Base-by-base conservation (phyloP, 371 early-diverging fungal species). In the Funneliformis caledonium region DNA sequence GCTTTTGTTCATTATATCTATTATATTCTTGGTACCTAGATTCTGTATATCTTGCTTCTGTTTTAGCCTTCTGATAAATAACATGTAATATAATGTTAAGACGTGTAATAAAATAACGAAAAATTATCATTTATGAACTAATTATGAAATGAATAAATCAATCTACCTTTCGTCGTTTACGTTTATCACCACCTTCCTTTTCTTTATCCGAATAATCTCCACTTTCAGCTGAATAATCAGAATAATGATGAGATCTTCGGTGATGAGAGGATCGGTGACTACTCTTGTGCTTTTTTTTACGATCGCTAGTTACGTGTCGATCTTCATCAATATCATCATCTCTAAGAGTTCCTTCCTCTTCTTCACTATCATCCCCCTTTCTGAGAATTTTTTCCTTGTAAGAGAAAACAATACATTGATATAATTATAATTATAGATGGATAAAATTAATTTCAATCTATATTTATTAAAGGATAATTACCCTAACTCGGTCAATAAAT, bases 401-500 rank as follows among this genome's bases (percentile, higher is more conserved):
- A n/a, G n/a, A 62, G 33, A 75, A 75, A 60, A 4, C 8, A 19
- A 42, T 48, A 76, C 5, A 43, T 76, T 11, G 61, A 61, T 3
- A 42, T 19, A 14, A 33, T 61, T 62, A 42, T 59, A 3, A 14
- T 10, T 14, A 14, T 26, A 26, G 22, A 16, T 77, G 43, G 4
- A 43, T 43, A 12, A 14, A 19, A 19, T 68, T 3, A 16, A 43
- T 68, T 16, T 68, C 42, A 7, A 73, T 42, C 19, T 22, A 14
- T 62, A 10, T 26, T 11, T 45, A 11, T 0, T 73, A 22, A 76
- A 52, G 19, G 68, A 26, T 4, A 22, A 78, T 74, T 87, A 91
- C 96, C 86, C 90, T 90, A 26, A 93, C 83, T 9, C 94, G 86
- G 60, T 88, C 87, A 52, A 95, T 84, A 52, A 87, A 92, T 81